A percentile compares a stretch with the other conserved stretches of the same genome.
Conservation (phyloP, 2,329 filamentous ascomycete genomes). For the Aspergillus ochraceoroseus region DNA sequence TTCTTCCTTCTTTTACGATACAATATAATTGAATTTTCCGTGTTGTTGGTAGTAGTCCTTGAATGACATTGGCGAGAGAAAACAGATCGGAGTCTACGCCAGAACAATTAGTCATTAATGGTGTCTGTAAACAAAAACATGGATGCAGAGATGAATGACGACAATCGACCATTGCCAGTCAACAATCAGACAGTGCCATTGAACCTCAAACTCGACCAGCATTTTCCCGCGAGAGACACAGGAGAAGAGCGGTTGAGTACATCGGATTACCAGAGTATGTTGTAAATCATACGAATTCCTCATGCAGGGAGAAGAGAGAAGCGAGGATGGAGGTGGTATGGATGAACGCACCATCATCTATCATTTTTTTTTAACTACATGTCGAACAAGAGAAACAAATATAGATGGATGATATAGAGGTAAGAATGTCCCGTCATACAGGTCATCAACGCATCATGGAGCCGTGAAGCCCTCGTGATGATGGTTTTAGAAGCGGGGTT, state of each 20-base stretch:
- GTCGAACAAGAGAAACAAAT: neutral
- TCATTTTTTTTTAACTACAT: neutral
- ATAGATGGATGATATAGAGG: neutral
- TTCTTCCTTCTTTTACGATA: too few relatives aligned
- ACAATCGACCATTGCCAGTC: too few relatives aligned
- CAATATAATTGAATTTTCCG: too few relatives aligned
- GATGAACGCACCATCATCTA: constrained; percentile 12
- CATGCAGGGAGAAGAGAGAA: constrained; percentile 22
- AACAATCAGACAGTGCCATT: constrained; percentile 44
- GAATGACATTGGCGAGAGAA: too few relatives aligned
- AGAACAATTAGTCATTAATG: too few relatives aligned
- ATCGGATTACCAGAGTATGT: constrained; percentile 46
- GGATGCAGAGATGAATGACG: too few relatives aligned
- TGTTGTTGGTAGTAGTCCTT: too few relatives aligned
- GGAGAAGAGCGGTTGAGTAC: constrained; percentile 38
- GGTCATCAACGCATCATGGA: constrained; percentile 48
- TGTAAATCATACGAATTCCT: constrained; percentile 34
- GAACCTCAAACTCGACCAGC: constrained; percentile 45
- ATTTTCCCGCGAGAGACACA: constrained; percentile 15
- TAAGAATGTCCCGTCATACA: constrained; percentile 41
- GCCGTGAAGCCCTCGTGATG: constrained; percentile 56
- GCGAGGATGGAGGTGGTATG: constrained; percentile 5
- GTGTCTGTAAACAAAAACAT: too few relatives aligned
- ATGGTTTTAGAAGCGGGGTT: constrained; percentile 76
- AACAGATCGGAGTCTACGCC: too few relatives aligned